Conservation (phyloP, 1,139 yeast genomes). For the Suhomyces kunorum region DNA sequence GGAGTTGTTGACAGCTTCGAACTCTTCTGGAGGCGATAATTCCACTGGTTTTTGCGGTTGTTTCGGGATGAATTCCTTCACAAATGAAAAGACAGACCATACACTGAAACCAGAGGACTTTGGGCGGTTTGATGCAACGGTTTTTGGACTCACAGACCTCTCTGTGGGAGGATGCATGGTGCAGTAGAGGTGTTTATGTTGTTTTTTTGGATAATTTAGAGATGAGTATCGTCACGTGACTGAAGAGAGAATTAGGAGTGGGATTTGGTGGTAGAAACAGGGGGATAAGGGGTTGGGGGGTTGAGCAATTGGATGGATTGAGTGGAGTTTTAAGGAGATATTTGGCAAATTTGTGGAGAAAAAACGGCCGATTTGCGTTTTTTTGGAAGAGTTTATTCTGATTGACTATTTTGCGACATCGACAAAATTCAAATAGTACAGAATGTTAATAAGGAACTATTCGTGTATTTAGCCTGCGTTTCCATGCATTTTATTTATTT, state of each 20-base stretch:
- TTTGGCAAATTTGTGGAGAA: too few relatives aligned
- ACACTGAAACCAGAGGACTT: constrained; percentile 9
- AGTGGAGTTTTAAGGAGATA: too few relatives aligned
- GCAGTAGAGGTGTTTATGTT: neutral
- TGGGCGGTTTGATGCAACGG: constrained; percentile 3
- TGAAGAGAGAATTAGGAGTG: too few relatives aligned
- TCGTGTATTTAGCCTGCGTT: too few relatives aligned
- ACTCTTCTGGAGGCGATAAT: neutral
- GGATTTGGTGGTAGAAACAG: neutral
- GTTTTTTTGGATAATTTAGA: neutral
- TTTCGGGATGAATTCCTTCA: constrained; percentile 8
- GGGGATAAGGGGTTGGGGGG: too few relatives aligned
- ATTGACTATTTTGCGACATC: too few relatives aligned
- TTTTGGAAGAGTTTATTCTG: too few relatives aligned
- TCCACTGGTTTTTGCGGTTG: neutral
- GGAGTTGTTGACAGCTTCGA: constrained; percentile 11
- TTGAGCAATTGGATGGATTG: too few relatives aligned
- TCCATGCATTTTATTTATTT: too few relatives aligned
- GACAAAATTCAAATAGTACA: too few relatives aligned
- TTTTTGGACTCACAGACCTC: constrained; percentile 19
- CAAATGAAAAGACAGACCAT: constrained; percentile 13
- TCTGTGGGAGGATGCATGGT: constrained; percentile 7
- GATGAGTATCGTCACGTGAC: neutral
- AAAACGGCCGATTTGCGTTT: too few relatives aligned
- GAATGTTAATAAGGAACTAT: too few relatives aligned